Conservation (phyloP, 2,329 filamentous ascomycete species). For the Endoconidiophora polonica region DNA sequence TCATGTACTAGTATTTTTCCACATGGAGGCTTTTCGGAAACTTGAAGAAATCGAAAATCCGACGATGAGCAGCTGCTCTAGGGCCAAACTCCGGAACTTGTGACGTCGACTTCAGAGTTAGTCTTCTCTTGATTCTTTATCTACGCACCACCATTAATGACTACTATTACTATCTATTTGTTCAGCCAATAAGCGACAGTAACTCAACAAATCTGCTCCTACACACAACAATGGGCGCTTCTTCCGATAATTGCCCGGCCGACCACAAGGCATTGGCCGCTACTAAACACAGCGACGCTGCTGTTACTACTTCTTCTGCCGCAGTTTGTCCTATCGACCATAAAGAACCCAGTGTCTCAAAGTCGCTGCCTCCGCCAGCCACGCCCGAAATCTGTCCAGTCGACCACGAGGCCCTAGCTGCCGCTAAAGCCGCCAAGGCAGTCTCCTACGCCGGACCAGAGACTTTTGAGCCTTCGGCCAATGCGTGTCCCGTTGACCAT, state of each 20-base stretch:
- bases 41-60: background rate
- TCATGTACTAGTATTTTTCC: too few species aligned
- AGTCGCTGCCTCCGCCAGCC: slow-evolving; percentile 10
- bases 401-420: background rate
- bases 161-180: too few species aligned
- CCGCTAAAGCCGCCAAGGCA: slow-evolving; percentile 6
- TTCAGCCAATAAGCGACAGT: too few species aligned
- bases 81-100: too few species aligned
- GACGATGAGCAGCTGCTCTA: background rate
- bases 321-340: slow-evolving; percentile 20
- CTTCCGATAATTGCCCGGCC: slow-evolving; percentile 3
- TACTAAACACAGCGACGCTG: slow-evolving; percentile 3
- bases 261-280: slow-evolving; percentile 1
- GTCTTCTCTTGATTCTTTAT: too few species aligned
- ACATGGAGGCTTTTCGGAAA: background rate
- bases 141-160: too few species aligned
- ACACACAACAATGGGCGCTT: background rate
- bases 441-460: background rate
- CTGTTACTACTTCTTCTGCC: slow-evolving; percentile 14
- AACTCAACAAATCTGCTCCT: too few species aligned
- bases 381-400: slow-evolving; percentile 3
- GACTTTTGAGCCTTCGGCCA: background rate
- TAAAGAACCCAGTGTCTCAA: background rate
- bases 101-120: too few species aligned
- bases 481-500: slow-evolving; percentile 70